A percentile compares a stretch with the other conserved stretches of the same genome.
Evolutionary conservation across 192 early-diverging fungal genomes (phyloP).

Genomic region (Pilobolus umbonatus): DNA sequence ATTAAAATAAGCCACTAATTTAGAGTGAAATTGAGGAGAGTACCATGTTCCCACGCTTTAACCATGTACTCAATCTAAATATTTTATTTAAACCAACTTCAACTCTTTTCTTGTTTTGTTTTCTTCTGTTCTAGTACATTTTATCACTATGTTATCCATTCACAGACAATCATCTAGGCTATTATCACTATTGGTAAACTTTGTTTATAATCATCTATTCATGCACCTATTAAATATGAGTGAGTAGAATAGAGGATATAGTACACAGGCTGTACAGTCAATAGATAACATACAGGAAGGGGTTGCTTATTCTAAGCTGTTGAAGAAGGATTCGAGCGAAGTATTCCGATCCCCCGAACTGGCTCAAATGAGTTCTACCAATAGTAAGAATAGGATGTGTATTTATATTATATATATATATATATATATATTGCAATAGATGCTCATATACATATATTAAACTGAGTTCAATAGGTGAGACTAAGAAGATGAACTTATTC

Average conservation of each 20-base stretch:
- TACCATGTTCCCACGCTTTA: conserved; percentile 18
- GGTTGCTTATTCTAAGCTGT: conserved; percentile 72
- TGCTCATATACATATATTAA: conserved; percentile 1
- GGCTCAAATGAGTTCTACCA: conserved; percentile 44
- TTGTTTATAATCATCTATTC: not conserved
- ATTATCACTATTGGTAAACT: not conserved
- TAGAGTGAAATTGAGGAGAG: no score
- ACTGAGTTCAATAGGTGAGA: conserved; percentile 44
- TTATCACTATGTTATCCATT: not conserved
- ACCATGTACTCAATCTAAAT: no score
- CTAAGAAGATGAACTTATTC: conserved; percentile 90
- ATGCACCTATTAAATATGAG: no score
- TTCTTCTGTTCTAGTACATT: not conserved
- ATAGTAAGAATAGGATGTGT: no score
- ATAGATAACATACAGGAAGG: conserved; percentile 82
- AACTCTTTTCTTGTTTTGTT: not conserved
- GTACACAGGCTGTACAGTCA: conserved; percentile 44
- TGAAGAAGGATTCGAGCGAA: conserved; percentile 68
- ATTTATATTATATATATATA: no score
- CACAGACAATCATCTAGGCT: not conserved
- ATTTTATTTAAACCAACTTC: not conserved
- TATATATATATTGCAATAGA: not conserved
- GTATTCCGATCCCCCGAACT: conserved; percentile 71
- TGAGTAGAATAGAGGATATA: conserved; percentile 16
- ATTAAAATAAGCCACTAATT: no score